Conservation (phyloP, 2,329 filamentous ascomycete genomes). For the Alternaria infectoria region DNA sequence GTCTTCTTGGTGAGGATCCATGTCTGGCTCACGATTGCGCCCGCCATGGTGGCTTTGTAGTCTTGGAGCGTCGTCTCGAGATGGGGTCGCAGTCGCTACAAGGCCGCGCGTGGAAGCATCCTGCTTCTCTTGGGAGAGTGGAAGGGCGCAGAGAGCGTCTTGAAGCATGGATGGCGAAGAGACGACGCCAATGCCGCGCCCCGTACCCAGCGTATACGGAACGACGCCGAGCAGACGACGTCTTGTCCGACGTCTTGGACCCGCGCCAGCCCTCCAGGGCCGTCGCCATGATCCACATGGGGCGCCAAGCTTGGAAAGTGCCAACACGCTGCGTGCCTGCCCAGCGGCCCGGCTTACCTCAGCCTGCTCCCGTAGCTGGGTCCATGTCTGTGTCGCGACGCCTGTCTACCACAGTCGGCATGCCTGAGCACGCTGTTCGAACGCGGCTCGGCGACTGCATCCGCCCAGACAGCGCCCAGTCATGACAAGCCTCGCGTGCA, state of each 20-base stretch:
- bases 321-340: not conserved
- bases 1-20: constrained; percentile 66
- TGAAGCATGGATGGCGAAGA: constrained; percentile 8
- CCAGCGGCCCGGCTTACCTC: constrained; percentile 10
- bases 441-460: constrained; percentile 2
- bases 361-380: not conserved
- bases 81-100: not conserved
- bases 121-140: not conserved
- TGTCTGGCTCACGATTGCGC: constrained; percentile 56
- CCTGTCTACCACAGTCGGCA: not conserved
- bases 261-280: constrained; percentile 6
- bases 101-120: constrained; percentile 6
- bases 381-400: not conserved
- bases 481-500: constrained; percentile 14
- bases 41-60: constrained; percentile 26
- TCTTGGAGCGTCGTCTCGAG: not conserved
- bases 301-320: not conserved
- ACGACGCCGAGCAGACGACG: constrained; percentile 14
- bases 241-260: constrained; percentile 23
- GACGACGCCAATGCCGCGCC: constrained; percentile 3
- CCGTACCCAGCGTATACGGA: constrained; percentile 14
- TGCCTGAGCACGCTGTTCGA: not conserved
- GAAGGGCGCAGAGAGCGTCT: constrained; percentile 3
- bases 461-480: constrained; percentile 13
- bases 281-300: constrained; percentile 18